A percentile compares a stretch with the other conserved stretches of the same genome.
Evolutionary conservation across 805 yeast genomes (phyloP).

Genomic region (Metschnikowia drakensbergensis): DNA sequence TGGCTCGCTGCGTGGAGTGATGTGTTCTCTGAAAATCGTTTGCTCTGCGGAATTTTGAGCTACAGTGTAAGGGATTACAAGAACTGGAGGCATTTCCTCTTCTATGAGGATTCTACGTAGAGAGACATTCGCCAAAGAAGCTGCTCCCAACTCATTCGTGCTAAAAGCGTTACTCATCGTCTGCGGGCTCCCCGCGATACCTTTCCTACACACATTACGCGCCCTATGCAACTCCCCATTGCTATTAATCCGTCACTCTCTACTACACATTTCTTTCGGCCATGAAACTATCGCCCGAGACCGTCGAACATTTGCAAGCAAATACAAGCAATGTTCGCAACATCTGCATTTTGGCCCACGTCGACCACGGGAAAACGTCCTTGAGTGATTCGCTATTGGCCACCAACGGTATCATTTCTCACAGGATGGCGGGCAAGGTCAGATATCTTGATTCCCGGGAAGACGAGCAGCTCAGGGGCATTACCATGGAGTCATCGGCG

Average conservation of each 20-base stretch:
- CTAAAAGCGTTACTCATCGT: background rate
- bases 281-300: constrained; percentile 61
- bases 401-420: constrained; percentile 94
- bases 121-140: too few relatives aligned
- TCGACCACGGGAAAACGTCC: constrained; percentile 97
- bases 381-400: constrained; percentile 89
- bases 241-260: background rate
- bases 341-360: constrained; percentile 95
- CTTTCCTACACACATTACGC: constrained; percentile 1
- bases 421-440: constrained; percentile 90
- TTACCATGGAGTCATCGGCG: constrained; percentile 96
- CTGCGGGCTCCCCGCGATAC: background rate
- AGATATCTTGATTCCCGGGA: constrained; percentile 89
- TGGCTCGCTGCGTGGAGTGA: too few relatives aligned
- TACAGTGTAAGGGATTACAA: too few relatives aligned
- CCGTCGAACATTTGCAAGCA: constrained; percentile 62
- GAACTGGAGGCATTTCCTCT: too few relatives aligned
- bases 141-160: too few relatives aligned
- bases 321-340: constrained; percentile 73
- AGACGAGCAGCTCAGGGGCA: constrained; percentile 94
- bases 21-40: too few relatives aligned
- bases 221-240: background rate
- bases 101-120: too few relatives aligned
- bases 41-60: too few relatives aligned
- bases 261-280: background rate